Conservation (phyloP, 2,329 filamentous ascomycete genomes). For the Verticillium tricorpus region DNA sequence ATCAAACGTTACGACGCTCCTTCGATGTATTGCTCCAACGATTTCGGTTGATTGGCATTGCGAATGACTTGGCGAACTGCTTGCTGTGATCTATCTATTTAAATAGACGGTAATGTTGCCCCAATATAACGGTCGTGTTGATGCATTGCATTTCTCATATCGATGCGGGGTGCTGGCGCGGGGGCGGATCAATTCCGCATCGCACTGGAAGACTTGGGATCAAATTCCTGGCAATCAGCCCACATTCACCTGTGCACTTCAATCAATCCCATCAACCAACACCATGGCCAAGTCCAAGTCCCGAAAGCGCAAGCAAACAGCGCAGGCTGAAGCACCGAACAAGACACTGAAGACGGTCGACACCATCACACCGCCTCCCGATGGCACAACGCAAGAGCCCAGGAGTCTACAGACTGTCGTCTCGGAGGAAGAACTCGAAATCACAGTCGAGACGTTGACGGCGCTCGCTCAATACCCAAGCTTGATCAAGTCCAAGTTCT, state of each 20-base stretch:
- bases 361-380: slow-evolving; percentile 29
- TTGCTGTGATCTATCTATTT: too few species aligned
- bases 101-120: too few species aligned
- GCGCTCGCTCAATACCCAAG: slow-evolving; percentile 54
- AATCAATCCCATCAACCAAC: not conserved
- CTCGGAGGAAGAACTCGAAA: slow-evolving; percentile 62
- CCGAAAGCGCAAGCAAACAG: slow-evolving; percentile 40
- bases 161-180: not conserved
- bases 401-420: slow-evolving; percentile 48
- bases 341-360: slow-evolving; percentile 33
- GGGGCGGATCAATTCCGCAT: not conserved
- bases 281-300: slow-evolving; percentile 40
- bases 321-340: slow-evolving; percentile 25
- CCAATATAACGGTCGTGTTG: too few species aligned
- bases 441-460: slow-evolving; percentile 60
- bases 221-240: not conserved
- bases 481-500: slow-evolving; percentile 64
- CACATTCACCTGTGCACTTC: not conserved
- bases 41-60: too few species aligned
- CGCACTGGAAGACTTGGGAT: not conserved
- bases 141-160: not conserved
- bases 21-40: too few species aligned
- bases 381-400: slow-evolving; percentile 27
- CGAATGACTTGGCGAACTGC: too few species aligned
- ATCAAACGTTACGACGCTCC: too few species aligned